These are phyloP conservation scores for Agroathelia rolfsii DNA, from an alignment of 1,284 basidiomycete species.

Conservation along the genomic window DNA sequence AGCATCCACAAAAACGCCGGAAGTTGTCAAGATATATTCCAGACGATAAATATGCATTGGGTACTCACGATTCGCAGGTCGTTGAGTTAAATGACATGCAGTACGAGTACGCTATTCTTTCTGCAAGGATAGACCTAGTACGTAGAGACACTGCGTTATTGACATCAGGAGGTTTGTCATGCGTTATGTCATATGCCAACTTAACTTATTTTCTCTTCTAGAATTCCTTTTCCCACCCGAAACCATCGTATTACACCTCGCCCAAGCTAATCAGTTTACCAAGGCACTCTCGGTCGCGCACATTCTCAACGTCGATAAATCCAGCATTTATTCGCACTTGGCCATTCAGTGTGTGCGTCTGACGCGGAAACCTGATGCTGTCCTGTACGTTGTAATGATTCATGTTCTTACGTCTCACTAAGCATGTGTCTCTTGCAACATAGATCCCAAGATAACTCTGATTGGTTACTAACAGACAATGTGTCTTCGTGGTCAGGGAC, in stretches of 20 bases:
- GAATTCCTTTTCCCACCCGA: constrained; percentile 58
- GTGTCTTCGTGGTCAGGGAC: constrained; percentile 79
- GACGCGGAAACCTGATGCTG: constrained; percentile 43
- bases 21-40: constrained; percentile 74
- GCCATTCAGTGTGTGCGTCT: constrained; percentile 75
- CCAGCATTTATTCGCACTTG: constrained; percentile 73
- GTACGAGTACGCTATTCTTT: constrained; percentile 74
- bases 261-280: constrained; percentile 74
- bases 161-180: constrained; percentile 36
- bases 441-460: constrained; percentile 44
- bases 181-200: no score
- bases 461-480: constrained; percentile 78
- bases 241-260: constrained; percentile 73
- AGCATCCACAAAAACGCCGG: constrained; percentile 55
- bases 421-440: no score
- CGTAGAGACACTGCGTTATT: constrained; percentile 43
- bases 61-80: constrained; percentile 63
- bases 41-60: constrained; percentile 53
- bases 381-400: constrained; percentile 33
- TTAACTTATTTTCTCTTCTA: constrained; percentile 27
- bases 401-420: constrained; percentile 10
- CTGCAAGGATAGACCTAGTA: constrained; percentile 73
- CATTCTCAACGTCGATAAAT: constrained; percentile 78
- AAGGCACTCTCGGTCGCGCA: constrained; percentile 73
- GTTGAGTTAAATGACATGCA: constrained; percentile 81